Evolutionary conservation across 306 rosid genomes (phyloP).

Genomic region (Pueraria montana): DNA sequence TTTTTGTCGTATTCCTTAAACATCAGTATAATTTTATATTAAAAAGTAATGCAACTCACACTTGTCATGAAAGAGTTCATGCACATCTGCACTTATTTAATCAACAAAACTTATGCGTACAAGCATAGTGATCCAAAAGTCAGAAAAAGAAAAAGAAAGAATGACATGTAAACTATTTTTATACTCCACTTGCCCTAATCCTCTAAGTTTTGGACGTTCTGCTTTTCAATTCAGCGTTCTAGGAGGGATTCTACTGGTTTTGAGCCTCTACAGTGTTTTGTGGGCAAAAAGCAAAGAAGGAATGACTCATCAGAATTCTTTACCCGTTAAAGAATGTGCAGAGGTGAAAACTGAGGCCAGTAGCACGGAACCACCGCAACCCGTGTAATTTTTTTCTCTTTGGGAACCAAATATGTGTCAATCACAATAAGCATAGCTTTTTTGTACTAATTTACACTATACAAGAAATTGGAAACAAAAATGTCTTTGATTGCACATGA

Average conservation of each 20-base stretch:
- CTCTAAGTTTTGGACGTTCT: background rate
- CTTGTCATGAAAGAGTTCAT: background rate
- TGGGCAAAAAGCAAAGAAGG: conserved; percentile 60
- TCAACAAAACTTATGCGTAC: background rate
- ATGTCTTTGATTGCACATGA: background rate
- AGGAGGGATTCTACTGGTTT: conserved; percentile 57
- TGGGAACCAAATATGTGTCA: background rate
- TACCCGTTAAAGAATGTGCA: conserved; percentile 44
- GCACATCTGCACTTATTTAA: background rate
- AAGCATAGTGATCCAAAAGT: background rate
- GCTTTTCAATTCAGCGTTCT: conserved; percentile 53
- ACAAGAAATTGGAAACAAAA: background rate
- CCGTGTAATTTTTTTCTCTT: background rate
- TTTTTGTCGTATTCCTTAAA: background rate
- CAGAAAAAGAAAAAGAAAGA: background rate
- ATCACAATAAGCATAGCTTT: background rate
- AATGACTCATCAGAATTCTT: conserved; percentile 10
- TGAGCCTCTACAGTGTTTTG: conserved; percentile 57
- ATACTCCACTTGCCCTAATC: background rate
- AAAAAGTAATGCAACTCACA: background rate
- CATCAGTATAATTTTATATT: background rate
- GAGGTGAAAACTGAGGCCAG: conserved; percentile 43
- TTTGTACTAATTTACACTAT: background rate
- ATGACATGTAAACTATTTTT: background rate
- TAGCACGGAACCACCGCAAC: background rate